Base-by-base conservation (phyloP, 2,329 filamentous ascomycete species). In the Pyrenophora graminea region DNA sequence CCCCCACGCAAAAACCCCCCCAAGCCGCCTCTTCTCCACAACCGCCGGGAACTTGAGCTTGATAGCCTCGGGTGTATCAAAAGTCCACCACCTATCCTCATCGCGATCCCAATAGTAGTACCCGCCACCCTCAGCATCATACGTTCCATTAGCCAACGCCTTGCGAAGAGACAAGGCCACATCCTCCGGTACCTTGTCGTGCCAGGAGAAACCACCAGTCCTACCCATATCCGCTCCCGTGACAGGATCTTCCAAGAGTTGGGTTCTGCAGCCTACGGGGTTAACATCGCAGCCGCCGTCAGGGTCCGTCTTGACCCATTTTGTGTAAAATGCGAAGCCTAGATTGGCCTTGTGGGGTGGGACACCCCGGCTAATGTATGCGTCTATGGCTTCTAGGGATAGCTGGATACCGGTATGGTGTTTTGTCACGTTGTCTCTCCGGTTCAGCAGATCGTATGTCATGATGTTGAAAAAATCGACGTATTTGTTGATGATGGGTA, bases 1-100 rank as follows among this genome's bases (percentile, higher is more conserved):
- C 2, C 85, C 86, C 87, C 87, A 91, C 0, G 87, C 87, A 77
- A 90, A 89, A 4, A 88, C 82, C 12, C 89, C 88, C 2, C 87
- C 87, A 0, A 90, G 68, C 2, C 73, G 68, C 64, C 79, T 79
- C 13, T 76, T 74, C 36, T 78, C 74, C 5, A 89, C 75, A 31
- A 91, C 77, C 3, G 77, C 66, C 2, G 77, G 73, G 51, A 89
- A 81, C 74, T 91, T 91, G 53, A 74, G 75, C 30, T 68, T 60
- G 45, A 91, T 84, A n/a, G 84, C 78, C 8, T 77, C 75, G 0
- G 80, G 76, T 0, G 84, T 87, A 55, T 91, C 88, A 76, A 84
- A 91, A 0, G 85, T 84, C 88, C 88, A 91, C 80, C 87, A 91
- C 30, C 85, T 66, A 50, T 81, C 74, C 60, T 83, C 76, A 3